A percentile compares a stretch with the other conserved stretches of the same genome.
Evolutionary conservation across 768 basidiomycete genomes (phyloP).

Genomic region (Lactifluus subvellereus): DNA sequence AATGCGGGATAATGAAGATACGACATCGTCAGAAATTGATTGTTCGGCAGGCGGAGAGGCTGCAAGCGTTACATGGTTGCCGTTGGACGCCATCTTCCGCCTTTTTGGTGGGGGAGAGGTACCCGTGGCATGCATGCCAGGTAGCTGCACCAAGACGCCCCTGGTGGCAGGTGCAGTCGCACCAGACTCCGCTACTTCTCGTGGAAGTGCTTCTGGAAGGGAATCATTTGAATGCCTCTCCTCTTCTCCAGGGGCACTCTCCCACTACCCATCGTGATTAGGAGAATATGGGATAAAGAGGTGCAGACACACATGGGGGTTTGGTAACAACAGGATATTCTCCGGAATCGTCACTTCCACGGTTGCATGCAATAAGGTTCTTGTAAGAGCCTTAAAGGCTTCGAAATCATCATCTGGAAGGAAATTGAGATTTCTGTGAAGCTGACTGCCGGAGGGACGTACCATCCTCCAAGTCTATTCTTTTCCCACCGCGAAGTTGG

Average conservation of each 20-base stretch:
- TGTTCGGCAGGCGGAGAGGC: background rate
- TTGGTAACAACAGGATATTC: background rate
- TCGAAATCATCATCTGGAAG: slow-evolving; percentile 71
- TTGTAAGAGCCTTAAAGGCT: slow-evolving; percentile 52
- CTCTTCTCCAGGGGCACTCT: background rate
- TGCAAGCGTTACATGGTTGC: background rate
- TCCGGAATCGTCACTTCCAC: slow-evolving; percentile 15
- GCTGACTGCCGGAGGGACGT: slow-evolving; percentile 23
- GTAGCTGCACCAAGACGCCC: background rate
- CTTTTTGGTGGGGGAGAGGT: slow-evolving; percentile 5
- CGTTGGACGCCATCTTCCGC: slow-evolving; percentile 11
- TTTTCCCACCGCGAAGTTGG: slow-evolving; percentile 49
- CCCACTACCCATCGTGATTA: background rate
- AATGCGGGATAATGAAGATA: background rate
- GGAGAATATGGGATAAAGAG: background rate
- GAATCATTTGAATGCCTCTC: background rate
- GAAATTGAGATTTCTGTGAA: background rate
- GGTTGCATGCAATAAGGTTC: slow-evolving; percentile 27
- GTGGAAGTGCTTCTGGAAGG: background rate
- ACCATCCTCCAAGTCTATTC: slow-evolving; percentile 77
- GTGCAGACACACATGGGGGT: background rate
- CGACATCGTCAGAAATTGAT: background rate
- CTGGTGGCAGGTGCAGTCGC: background rate
- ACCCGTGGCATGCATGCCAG: background rate
- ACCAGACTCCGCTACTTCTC: background rate